These are phyloP conservation scores for Mitragyna speciosa DNA, from an alignment of 257 asterid genomes.

Conservation along the genomic window DNA sequence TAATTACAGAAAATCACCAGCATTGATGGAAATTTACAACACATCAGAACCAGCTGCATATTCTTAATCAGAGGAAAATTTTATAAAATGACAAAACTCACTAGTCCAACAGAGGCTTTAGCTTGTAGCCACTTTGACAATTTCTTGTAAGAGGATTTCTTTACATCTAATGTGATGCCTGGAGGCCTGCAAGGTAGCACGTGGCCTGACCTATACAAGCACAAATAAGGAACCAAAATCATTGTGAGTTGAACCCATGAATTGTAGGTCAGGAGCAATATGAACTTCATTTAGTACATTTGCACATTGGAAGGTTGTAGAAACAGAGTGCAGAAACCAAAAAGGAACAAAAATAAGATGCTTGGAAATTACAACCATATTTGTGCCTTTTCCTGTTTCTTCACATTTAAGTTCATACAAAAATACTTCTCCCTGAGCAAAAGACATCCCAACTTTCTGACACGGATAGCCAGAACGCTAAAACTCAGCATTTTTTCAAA, in stretches of 20 bases:
- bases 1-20: neutral
- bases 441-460: neutral
- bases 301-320: no score
- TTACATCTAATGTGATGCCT: constrained; percentile 73
- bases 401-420: neutral
- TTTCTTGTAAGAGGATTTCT: constrained; percentile 93
- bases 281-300: neutral
- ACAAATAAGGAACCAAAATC: constrained; percentile 22
- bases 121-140: constrained; percentile 95
- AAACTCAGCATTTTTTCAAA: no score
- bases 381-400: neutral
- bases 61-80: neutral
- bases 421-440: neutral
- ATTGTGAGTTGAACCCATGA: neutral
- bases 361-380: neutral
- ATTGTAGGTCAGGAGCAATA: neutral
- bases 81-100: constrained; percentile 24
- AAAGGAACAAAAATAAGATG: neutral
- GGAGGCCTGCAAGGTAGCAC: constrained; percentile 89
- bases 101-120: constrained; percentile 68
- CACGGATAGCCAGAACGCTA: no score
- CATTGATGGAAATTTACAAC: neutral
- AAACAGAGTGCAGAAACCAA: no score
- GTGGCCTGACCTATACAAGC: constrained; percentile 75
- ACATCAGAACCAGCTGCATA: neutral